phyloP scores from a whole-genome alignment of 345 rosid species.

The Carallia pectinifolia region DNA sequence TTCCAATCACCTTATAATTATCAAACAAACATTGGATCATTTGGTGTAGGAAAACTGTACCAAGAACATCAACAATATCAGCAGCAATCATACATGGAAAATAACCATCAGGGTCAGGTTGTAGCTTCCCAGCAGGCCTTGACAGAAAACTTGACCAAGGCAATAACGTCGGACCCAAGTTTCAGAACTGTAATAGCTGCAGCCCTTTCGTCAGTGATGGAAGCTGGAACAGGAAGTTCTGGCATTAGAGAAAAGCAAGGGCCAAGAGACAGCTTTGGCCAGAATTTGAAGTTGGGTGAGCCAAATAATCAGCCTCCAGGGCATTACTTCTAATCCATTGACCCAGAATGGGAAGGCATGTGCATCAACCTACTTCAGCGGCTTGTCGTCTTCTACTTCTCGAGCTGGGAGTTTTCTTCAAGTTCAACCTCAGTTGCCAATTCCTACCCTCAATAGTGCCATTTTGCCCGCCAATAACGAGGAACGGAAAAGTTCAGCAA shows the following conservation, averaged over 20 bases:
- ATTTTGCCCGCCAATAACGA: conserved; percentile 30
- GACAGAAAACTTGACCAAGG: conserved; percentile 19
- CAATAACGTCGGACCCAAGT: conserved; percentile 19
- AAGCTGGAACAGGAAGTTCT: conserved; percentile 33
- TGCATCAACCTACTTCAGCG: conserved; percentile 44
- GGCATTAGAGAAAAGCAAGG: neutral
- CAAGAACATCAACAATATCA: conserved; percentile 21
- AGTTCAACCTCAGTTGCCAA: conserved; percentile 34
- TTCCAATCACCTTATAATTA: conserved; percentile 24
- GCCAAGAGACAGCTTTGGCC: conserved; percentile 12
- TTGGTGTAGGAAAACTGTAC: conserved; percentile 30
- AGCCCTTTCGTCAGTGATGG: conserved; percentile 63
- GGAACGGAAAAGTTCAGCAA: conserved; percentile 33
- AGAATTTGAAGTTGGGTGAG: conserved; percentile 20
- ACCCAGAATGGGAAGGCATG: conserved; percentile 41
- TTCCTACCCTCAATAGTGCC: conserved; percentile 47
- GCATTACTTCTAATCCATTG: conserved; percentile 22
- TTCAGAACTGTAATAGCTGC: conserved; percentile 47
- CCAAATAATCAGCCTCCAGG: conserved; percentile 5
- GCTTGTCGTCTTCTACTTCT: conserved; percentile 40
- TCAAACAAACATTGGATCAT: conserved; percentile 30
- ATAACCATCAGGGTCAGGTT: conserved; percentile 21
- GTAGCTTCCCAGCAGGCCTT: conserved; percentile 34
- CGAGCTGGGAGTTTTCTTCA: conserved; percentile 23
- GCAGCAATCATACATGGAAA: conserved; percentile 22